Base-by-base conservation (phyloP, 2,329 filamentous ascomycete species). In the Celoporthe dispersa region DNA sequence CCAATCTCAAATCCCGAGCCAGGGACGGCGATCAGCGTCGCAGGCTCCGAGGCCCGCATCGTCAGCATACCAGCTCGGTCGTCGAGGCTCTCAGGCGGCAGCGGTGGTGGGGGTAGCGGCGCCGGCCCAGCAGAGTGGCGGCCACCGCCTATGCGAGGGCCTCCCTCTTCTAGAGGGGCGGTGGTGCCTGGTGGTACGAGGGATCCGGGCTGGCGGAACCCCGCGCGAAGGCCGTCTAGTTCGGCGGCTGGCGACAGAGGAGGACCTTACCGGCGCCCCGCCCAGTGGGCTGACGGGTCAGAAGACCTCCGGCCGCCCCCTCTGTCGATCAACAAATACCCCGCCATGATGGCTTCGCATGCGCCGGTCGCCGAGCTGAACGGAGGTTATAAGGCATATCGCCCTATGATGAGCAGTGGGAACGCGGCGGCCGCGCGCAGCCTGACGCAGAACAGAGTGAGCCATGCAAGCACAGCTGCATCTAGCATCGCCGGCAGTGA, bases 401-500 rank as follows among this genome's bases (percentile, higher is more conserved):
- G 39, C 11, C 62, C 62, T 9, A 25, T 28, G 22, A 3, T 16
- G n/a, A n/a, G 28, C 25, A 44, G 19, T 25, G 53, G 12, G 5
- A 64, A 62, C 7, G 28, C 55, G 16, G 25, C 55, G 28, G 48
- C 44, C 44, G 19, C 31, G 37, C 33, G 28, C 39, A 60, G 22
- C 3, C 9, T 53, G 33, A 37, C 63, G 11, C 44, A 65, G 44
- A 33, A 67, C 22, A 67, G 66, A 41, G n/a, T n/a, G 19, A 67
- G 55, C 66, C 31, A 37, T 25, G 41, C 19, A 14, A 67, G 66
- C 44, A 37, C 53, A 9, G 59, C 31, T 9, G 57, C 25, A 19
- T 55, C 66, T 14, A 67, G 66, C 44, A 28, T 67, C 25, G 66
- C 57, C 28, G 60, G 66, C 31, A 67, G 66, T 19, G 66, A 67